phyloP scores from a whole-genome alignment of 2,329 filamentous ascomycete species.

The Aspergillus tubingensis region DNA sequence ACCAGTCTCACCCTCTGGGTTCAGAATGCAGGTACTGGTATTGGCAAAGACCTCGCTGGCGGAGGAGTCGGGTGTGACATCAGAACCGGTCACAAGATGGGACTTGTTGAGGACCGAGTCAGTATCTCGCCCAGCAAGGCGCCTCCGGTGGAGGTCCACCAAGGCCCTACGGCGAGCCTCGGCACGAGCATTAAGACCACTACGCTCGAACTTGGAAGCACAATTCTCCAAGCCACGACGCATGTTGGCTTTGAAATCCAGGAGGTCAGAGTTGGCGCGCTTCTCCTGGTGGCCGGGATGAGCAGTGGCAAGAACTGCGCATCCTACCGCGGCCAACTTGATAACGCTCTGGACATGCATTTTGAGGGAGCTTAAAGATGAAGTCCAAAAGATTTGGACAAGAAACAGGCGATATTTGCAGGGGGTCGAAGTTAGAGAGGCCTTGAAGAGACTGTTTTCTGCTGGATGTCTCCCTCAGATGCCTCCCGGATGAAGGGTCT shows the following conservation, averaged over 20 bases:
- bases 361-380: background rate
- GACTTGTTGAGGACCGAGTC: conserved; percentile 38
- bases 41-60: conserved; percentile 27
- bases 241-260: conserved; percentile 13
- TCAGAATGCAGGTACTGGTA: conserved; percentile 48
- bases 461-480: background rate
- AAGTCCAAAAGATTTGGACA: background rate
- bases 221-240: conserved; percentile 26
- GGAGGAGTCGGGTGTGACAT: conserved; percentile 23
- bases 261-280: conserved; percentile 9
- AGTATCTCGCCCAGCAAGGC: conserved; percentile 34
- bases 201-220: conserved; percentile 22
- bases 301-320: conserved; percentile 1
- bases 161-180: conserved; percentile 1
- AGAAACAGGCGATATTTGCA: background rate
- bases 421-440: background rate
- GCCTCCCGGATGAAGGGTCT: background rate
- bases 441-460: background rate
- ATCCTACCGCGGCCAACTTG: background rate
- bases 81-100: conserved; percentile 38
- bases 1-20: conserved; percentile 49
- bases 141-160: conserved; percentile 21
- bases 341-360: conserved; percentile 5
- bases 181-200: conserved; percentile 23
- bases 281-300: conserved; percentile 12